Evolutionary conservation across 2,329 filamentous ascomycete genomes (phyloP).

Genomic region (Colletotrichum orchidophilum): DNA sequence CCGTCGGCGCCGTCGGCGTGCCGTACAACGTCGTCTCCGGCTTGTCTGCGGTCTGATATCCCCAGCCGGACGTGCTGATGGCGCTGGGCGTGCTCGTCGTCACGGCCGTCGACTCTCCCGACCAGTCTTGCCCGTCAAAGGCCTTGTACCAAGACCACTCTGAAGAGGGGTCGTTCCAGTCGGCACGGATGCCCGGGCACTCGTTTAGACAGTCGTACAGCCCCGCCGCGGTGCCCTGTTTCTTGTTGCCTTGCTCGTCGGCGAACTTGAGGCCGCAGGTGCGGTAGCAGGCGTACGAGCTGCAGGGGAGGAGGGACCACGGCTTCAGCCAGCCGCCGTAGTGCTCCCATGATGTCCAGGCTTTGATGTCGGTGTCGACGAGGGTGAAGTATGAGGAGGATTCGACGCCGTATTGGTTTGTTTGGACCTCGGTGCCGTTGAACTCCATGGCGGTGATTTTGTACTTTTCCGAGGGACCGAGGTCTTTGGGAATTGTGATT

Average conservation of each 20-base stretch:
- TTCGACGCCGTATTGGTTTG: background rate
- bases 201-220: conserved; percentile 17
- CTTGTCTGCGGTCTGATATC: background rate
- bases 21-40: conserved; percentile 13
- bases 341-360: conserved; percentile 6
- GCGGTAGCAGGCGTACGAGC: conserved; percentile 13
- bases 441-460: background rate
- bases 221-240: background rate
- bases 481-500: conserved; percentile 2
- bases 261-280: conserved; percentile 17
- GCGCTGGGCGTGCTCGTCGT: conserved; percentile 10
- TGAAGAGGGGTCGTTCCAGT: background rate
- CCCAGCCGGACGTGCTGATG: background rate
- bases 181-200: conserved; percentile 12
- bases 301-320: conserved; percentile 7
- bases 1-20: conserved; percentile 1
- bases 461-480: background rate
- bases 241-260: conserved; percentile 10
- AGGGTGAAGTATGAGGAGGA: background rate
- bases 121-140: conserved; percentile 10
- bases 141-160: conserved; percentile 2
- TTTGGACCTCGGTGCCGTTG: background rate
- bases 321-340: conserved; percentile 16
- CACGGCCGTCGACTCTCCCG: conserved; percentile 1
- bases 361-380: background rate